A percentile compares a stretch with the other conserved stretches of the same genome.
phyloP scores from a whole-genome alignment of 2,329 filamentous ascomycete genomes.

The Microcyclospora pomicola region DNA sequence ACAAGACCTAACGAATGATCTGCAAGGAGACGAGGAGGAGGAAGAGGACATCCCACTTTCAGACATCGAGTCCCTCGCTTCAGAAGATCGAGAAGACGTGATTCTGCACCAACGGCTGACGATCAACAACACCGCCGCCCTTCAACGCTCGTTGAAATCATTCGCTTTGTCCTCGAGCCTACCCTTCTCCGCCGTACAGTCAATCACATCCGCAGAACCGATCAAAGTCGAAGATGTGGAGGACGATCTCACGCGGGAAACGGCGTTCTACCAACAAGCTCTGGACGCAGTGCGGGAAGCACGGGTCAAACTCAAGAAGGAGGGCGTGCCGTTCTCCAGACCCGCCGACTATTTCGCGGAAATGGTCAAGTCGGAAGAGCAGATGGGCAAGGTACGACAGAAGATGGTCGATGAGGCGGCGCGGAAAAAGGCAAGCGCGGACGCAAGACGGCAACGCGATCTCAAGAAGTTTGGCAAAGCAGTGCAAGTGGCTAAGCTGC shows the following conservation, averaged over 20 bases:
- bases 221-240: constrained; percentile 70
- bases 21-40: constrained; percentile 52
- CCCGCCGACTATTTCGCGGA: constrained; percentile 95
- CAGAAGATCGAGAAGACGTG: constrained; percentile 73
- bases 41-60: constrained; percentile 83
- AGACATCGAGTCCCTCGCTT: constrained; percentile 65
- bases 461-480: constrained; percentile 99
- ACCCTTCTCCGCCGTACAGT: constrained; percentile 73
- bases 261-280: constrained; percentile 85
- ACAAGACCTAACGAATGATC: constrained; percentile 30
- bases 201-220: constrained; percentile 52
- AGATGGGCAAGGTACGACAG: constrained; percentile 93
- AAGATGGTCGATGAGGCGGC: constrained; percentile 88
- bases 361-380: constrained; percentile 97
- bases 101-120: constrained; percentile 84
- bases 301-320: constrained; percentile 61
- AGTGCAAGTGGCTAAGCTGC: constrained; percentile 88
- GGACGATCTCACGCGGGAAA: constrained; percentile 82
- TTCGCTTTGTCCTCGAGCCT: constrained; percentile 58
- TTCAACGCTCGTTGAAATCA: constrained; percentile 65
- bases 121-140: constrained; percentile 90
- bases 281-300: constrained; percentile 64
- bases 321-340: constrained; percentile 73
- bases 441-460: constrained; percentile 83
- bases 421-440: constrained; percentile 77